Percentiles rank a stretch among this genome's conserved stretches.
phyloP scores from a whole-genome alignment of 176 grass and related monocot genomes.

The Carex parvula region DNA sequence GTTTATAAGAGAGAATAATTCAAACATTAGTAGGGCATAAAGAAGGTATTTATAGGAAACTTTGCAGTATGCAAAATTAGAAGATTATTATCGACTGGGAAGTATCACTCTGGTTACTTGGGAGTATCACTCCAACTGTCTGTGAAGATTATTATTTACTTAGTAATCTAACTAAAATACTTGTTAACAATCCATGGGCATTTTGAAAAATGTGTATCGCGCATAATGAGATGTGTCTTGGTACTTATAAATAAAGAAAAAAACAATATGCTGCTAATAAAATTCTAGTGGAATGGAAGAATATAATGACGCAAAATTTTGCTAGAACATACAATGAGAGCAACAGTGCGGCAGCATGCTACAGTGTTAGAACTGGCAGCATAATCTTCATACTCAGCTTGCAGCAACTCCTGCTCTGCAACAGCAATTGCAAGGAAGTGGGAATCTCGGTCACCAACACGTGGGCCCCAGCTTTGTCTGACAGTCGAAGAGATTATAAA shows the following conservation, averaged over 20 bases:
- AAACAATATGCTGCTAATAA: conserved; percentile 52
- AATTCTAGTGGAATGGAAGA: conserved; percentile 53
- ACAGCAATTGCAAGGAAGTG: conserved; percentile 91
- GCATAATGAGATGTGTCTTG: neutral
- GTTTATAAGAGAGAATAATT: conserved; percentile 26
- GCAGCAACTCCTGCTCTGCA: conserved; percentile 77
- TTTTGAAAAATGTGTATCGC: neutral
- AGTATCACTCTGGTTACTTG: neutral
- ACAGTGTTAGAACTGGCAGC: conserved; percentile 46
- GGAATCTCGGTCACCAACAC: conserved; percentile 68
- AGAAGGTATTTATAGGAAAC: neutral
- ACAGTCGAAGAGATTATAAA: conserved; percentile 2
- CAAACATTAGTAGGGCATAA: neutral
- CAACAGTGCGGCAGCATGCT: conserved; percentile 72
- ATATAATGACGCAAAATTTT: conserved; percentile 50
- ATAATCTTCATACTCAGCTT: conserved; percentile 82
- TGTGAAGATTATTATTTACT: neutral
- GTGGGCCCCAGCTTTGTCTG: conserved; percentile 70
- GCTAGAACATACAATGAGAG: conserved; percentile 57
- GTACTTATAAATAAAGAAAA: conserved; percentile 51
- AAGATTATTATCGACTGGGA: neutral
- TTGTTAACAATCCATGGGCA: neutral
- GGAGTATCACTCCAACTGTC: neutral
- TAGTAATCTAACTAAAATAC: neutral
- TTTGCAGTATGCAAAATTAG: neutral